phyloP scores from a whole-genome alignment of 2,329 filamentous ascomycete species.

The Penicillium sp. region DNA sequence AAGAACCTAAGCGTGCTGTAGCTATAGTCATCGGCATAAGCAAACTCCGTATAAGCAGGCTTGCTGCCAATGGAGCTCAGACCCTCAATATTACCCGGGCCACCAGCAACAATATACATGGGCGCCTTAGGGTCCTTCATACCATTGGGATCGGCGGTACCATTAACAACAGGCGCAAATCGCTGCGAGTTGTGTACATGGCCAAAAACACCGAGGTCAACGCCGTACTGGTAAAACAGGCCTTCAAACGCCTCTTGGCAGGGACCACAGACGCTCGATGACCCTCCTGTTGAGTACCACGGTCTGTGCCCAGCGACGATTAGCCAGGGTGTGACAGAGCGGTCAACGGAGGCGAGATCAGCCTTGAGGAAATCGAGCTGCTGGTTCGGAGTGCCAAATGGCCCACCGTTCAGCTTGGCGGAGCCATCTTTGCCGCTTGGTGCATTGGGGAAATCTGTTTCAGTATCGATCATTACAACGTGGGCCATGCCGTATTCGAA shows the following conservation, averaged over 20 bases:
- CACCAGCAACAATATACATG: conserved; percentile 58
- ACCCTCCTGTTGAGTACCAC: conserved; percentile 46
- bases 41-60: conserved; percentile 43
- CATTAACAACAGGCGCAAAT: conserved; percentile 40
- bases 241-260: conserved; percentile 57
- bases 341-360: conserved; percentile 58
- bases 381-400: conserved; percentile 52
- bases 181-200: conserved; percentile 61
- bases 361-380: conserved; percentile 57
- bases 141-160: conserved; percentile 44
- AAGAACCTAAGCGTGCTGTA: conserved; percentile 53
- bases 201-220: conserved; percentile 58
- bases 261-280: conserved; percentile 40
- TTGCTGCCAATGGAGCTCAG: conserved; percentile 46
- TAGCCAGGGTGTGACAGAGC: conserved; percentile 56
- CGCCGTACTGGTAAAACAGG: conserved; percentile 56
- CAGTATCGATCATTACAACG: conserved; percentile 57
- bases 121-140: conserved; percentile 55
- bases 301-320: conserved; percentile 49
- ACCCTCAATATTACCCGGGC: conserved; percentile 59
- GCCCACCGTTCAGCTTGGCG: conserved; percentile 48
- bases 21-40: conserved; percentile 48
- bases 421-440: conserved; percentile 49
- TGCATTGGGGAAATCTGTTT: conserved; percentile 56
- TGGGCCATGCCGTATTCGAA: conserved; percentile 62